Percentiles rank a stretch among this genome's conserved stretches.
These are phyloP conservation scores for Irpex rosettiformis DNA, from an alignment of 1,284 basidiomycete species.

Conservation along the genomic window DNA sequence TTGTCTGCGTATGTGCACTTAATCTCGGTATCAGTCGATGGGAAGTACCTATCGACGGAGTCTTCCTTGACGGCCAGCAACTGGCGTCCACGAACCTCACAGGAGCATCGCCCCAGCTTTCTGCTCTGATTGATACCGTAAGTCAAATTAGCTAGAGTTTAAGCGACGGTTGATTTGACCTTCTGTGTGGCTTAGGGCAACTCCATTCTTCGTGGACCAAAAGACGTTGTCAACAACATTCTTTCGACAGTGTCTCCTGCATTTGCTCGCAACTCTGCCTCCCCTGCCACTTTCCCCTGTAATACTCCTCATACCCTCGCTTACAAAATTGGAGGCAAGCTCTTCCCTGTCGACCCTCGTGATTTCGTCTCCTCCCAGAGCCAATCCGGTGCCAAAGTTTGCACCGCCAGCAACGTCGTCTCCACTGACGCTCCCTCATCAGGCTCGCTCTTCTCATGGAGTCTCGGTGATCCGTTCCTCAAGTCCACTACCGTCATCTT, in stretches of 20 bases:
- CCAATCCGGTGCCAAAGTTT: slow-evolving; percentile 37
- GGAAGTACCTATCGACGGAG: slow-evolving; percentile 55
- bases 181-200: slow-evolving; percentile 31
- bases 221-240: slow-evolving; percentile 39
- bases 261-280: slow-evolving; percentile 26
- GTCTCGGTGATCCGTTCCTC: slow-evolving; percentile 39
- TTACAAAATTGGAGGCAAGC: slow-evolving; percentile 58
- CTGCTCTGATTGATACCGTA: slow-evolving; percentile 53
- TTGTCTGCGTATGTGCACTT: background rate
- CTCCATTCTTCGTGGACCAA: slow-evolving; percentile 35
- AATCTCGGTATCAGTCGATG: slow-evolving; percentile 38
- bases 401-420: slow-evolving; percentile 44
- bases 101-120: slow-evolving; percentile 32
- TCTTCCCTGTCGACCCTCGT: slow-evolving; percentile 64
- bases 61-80: slow-evolving; percentile 50
- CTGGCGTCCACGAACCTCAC: slow-evolving; percentile 41
- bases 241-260: slow-evolving; percentile 33
- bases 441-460: slow-evolving; percentile 35
- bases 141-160: slow-evolving; percentile 14
- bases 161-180: background rate
- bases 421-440: slow-evolving; percentile 49
- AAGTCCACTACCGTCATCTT: slow-evolving; percentile 44
- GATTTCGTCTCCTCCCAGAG: slow-evolving; percentile 49
- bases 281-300: slow-evolving; percentile 36
- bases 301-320: slow-evolving; percentile 48